phyloP scores from a whole-genome alignment of 2,329 filamentous ascomycete species.

The Stachybotrys chlorohalonatus region DNA sequence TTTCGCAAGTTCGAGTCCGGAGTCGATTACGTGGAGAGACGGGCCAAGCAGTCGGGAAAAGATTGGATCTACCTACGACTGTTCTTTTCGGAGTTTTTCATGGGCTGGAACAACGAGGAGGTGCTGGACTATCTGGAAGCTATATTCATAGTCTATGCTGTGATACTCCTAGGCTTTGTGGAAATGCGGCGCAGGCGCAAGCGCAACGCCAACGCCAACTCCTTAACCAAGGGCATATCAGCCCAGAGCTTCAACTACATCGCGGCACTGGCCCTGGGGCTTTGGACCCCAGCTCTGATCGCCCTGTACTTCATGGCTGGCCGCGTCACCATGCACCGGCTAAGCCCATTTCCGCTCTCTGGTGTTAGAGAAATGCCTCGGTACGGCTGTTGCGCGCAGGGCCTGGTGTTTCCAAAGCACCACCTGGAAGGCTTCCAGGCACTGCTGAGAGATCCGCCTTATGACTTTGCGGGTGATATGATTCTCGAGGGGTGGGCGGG shows the following conservation, averaged over 20 bases:
- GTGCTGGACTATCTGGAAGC: conserved; percentile 16
- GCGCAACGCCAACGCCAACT: background rate
- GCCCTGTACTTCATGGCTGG: conserved; percentile 20
- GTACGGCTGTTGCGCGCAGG: conserved; percentile 29
- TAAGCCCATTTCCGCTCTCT: conserved; percentile 1
- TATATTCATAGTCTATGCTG: conserved; percentile 16
- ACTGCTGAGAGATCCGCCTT: conserved; percentile 20
- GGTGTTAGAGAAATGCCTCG: conserved; percentile 24
- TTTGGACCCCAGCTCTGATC: conserved; percentile 21
- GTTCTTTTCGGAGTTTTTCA: conserved; percentile 27
- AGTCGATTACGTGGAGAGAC: conserved; percentile 17
- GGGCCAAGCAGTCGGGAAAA: conserved; percentile 2
- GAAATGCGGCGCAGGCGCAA: conserved; percentile 3
- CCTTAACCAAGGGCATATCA: background rate
- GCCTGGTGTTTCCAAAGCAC: conserved; percentile 22
- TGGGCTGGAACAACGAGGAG: conserved; percentile 29
- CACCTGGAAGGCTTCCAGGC: conserved; percentile 18
- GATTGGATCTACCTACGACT: conserved; percentile 27
- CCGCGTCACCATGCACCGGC: conserved; percentile 14
- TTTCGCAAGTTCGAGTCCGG: conserved; percentile 17
- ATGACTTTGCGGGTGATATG: conserved; percentile 23
- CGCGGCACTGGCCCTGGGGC: background rate
- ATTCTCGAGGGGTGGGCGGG: conserved; percentile 24
- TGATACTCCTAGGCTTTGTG: conserved; percentile 7
- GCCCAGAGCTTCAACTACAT: background rate